These are phyloP conservation scores for maize (Zea mays) DNA, from an alignment of 176 grass and related monocot genomes.

Conservation along the genomic window DNA sequence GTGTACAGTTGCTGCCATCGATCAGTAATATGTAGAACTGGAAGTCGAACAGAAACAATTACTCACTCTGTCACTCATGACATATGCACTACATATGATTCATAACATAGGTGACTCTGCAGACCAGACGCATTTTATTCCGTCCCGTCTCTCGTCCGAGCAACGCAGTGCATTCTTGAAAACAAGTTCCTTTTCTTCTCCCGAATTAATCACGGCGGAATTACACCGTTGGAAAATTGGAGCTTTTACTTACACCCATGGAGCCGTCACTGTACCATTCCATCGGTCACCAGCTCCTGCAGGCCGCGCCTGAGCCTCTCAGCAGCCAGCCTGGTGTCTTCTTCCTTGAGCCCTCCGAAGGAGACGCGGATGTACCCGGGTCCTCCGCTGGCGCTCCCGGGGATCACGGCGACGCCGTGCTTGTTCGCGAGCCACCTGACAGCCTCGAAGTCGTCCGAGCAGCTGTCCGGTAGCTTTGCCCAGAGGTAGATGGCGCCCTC, in stretches of 20 bases:
- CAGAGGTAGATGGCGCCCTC: slow-evolving; percentile 96
- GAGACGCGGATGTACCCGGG: slow-evolving; percentile 70
- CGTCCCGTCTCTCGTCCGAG: background rate
- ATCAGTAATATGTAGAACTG: background rate
- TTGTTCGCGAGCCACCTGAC: slow-evolving; percentile 84
- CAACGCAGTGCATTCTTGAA: background rate
- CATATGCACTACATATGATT: background rate
- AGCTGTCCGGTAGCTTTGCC: slow-evolving; percentile 85
- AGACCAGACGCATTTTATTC: slow-evolving; percentile 37
- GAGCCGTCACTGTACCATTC: slow-evolving; percentile 61
- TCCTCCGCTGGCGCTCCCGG: slow-evolving; percentile 71
- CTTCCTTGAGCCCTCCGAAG: slow-evolving; percentile 82
- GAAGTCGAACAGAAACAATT: slow-evolving; percentile 9
- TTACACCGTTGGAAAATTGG: slow-evolving; percentile 33
- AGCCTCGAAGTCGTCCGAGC: slow-evolving; percentile 68
- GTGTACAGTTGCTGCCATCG: slow-evolving; percentile 32
- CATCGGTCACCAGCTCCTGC: slow-evolving; percentile 74
- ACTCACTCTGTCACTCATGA: background rate
- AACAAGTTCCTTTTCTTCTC: slow-evolving; percentile 11
- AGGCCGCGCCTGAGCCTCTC: slow-evolving; percentile 57
- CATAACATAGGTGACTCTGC: slow-evolving; percentile 3
- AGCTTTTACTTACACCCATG: slow-evolving; percentile 34
- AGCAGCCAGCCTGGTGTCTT: slow-evolving; percentile 61
- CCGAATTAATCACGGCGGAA: slow-evolving; percentile 28
- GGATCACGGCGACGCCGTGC: slow-evolving; percentile 74